phyloP scores from a whole-genome alignment of 768 basidiomycete species.

The Gyrodon lividus region DNA sequence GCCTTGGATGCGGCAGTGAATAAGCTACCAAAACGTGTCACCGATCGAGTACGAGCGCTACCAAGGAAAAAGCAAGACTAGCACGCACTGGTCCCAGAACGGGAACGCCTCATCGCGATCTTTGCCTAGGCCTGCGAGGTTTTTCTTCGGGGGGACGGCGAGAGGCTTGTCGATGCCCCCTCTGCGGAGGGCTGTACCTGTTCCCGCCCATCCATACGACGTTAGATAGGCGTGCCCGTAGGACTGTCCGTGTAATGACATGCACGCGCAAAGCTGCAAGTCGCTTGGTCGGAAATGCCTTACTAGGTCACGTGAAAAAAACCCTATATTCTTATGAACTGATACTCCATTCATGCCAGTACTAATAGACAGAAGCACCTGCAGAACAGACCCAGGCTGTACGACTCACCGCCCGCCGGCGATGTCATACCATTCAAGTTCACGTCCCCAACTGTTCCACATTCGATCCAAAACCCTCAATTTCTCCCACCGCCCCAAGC shows the following conservation, averaged over 20 bases:
- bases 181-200: conserved; percentile 79
- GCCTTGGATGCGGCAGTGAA: conserved; percentile 82
- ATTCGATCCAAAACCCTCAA: conserved; percentile 77
- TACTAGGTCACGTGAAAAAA: too few species aligned
- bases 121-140: conserved; percentile 82
- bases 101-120: conserved; percentile 95
- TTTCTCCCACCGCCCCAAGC: conserved; percentile 68
- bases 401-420: conserved; percentile 16
- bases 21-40: conserved; percentile 34
- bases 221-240: conserved; percentile 66
- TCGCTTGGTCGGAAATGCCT: too few species aligned
- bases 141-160: conserved; percentile 80
- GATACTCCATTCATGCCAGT: too few species aligned
- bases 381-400: conserved; percentile 3
- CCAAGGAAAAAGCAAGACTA: not conserved
- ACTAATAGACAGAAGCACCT: too few species aligned
- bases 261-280: not conserved
- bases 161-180: conserved; percentile 79
- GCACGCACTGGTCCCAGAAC: conserved; percentile 95
- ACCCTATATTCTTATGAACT: too few species aligned
- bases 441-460: conserved; percentile 82
- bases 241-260: conserved; percentile 9
- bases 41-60: not conserved
- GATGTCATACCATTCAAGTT: conserved; percentile 57
- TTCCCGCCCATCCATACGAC: conserved; percentile 85